Evolutionary conservation across 2,329 filamentous ascomycete species (phyloP).

Genomic region (Colletotrichum shisoi): DNA sequence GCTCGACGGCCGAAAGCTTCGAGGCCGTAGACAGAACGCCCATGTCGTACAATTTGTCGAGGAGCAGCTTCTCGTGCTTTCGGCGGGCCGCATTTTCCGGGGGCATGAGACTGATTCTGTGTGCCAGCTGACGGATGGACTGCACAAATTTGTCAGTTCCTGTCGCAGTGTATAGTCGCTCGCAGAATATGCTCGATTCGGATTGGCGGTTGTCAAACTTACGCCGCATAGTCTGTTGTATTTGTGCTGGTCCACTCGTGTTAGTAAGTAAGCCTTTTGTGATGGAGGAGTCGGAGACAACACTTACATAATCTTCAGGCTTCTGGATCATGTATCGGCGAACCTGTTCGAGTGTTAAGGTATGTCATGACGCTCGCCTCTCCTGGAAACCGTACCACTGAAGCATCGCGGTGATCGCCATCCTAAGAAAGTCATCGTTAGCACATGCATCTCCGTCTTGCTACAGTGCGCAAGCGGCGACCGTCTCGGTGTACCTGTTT

Average conservation of each 20-base stretch:
- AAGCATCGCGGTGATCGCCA: slow-evolving; percentile 72
- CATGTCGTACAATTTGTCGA: slow-evolving; percentile 94
- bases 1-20: slow-evolving; percentile 84
- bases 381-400: slow-evolving; percentile 54
- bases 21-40: slow-evolving; percentile 80
- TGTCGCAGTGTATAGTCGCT: background rate
- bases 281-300: background rate
- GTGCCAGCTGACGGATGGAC: slow-evolving; percentile 88
- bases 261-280: slow-evolving; percentile 11
- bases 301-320: slow-evolving; percentile 74
- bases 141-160: slow-evolving; percentile 50
- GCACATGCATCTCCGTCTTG: slow-evolving; percentile 16
- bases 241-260: slow-evolving; percentile 51
- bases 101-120: slow-evolving; percentile 84
- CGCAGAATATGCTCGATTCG: background rate
- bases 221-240: slow-evolving; percentile 74
- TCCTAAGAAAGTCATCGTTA: slow-evolving; percentile 26
- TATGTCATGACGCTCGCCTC: background rate
- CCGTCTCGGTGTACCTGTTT: slow-evolving; percentile 54
- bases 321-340: slow-evolving; percentile 86
- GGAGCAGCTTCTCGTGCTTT: slow-evolving; percentile 84
- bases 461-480: background rate
- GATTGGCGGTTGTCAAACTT: slow-evolving; percentile 45
- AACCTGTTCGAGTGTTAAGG: slow-evolving; percentile 22
- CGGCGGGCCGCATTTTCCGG: slow-evolving; percentile 77